Conservation (phyloP, 1,139 yeast genomes). For the Trichomonascaceae sp. region DNA sequence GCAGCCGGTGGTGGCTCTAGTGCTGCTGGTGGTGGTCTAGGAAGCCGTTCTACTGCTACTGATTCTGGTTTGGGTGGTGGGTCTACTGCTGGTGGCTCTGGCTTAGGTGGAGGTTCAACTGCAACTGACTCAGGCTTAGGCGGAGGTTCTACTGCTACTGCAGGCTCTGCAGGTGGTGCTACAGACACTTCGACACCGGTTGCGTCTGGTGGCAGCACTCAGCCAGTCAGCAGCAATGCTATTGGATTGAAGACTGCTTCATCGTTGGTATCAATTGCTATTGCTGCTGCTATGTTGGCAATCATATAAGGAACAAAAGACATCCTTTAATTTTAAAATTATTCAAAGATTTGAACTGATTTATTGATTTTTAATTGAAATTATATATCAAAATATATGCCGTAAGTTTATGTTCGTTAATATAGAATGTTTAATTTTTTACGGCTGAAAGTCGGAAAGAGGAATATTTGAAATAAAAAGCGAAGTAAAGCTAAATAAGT, state of each 20-base stretch:
- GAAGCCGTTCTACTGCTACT: neutral
- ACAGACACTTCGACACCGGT: neutral
- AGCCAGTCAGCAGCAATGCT: neutral
- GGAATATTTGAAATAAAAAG: too few relatives aligned
- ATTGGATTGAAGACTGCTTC: neutral
- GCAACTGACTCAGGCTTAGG: neutral
- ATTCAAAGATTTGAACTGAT: neutral
- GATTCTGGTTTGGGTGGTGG: neutral
- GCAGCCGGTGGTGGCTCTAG: neutral
- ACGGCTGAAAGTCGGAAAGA: neutral
- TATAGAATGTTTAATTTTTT: neutral
- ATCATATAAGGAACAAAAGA: neutral
- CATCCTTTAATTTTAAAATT: neutral
- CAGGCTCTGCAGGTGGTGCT: neutral
- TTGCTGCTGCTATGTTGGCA: neutral
- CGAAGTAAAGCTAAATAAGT: too few relatives aligned
- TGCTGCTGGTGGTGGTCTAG: neutral
- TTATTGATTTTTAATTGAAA: neutral
- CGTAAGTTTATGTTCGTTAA: neutral
- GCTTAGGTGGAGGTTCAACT: constrained; percentile 1
- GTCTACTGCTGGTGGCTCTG: neutral
- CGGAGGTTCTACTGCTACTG: neutral
- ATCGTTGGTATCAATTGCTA: neutral
- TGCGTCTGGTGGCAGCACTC: neutral
- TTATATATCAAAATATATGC: neutral